A percentile compares a stretch with the other conserved stretches of the same genome.
phyloP scores from a whole-genome alignment of 768 basidiomycete species.

The Amanita brunnescens region DNA sequence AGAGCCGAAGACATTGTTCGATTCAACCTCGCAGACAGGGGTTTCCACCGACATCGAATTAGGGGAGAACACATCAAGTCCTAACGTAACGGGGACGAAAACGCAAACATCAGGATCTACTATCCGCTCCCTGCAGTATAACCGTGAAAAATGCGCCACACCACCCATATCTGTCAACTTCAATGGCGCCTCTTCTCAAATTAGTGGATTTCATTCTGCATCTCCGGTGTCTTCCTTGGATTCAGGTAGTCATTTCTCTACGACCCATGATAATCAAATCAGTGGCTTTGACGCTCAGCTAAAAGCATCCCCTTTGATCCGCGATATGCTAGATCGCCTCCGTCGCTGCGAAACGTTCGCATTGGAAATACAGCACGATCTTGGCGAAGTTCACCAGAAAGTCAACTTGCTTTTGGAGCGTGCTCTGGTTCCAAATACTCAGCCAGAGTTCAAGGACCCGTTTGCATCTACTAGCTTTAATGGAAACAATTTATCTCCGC shows the following conservation, averaged over 20 bases:
- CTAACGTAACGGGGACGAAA: constrained; percentile 8
- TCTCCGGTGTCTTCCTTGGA: constrained; percentile 76
- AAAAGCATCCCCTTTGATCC: constrained; percentile 65
- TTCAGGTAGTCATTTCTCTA: constrained; percentile 57
- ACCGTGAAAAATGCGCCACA: constrained; percentile 32
- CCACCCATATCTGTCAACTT: constrained; percentile 35
- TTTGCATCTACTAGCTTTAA: constrained; percentile 48
- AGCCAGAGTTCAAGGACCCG: constrained; percentile 80
- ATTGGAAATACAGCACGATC: constrained; percentile 65
- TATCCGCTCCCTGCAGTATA: constrained; percentile 30
- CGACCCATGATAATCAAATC: constrained; percentile 35
- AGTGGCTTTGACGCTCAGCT: constrained; percentile 64
- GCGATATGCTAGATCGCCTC: constrained; percentile 70
- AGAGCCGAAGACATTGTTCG: constrained; percentile 32
- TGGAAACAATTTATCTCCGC: constrained; percentile 23
- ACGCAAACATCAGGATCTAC: constrained; percentile 18
- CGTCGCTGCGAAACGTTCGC: constrained; percentile 60
- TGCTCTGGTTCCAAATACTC: constrained; percentile 33
- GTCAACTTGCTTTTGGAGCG: constrained; percentile 70
- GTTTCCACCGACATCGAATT: constrained; percentile 48
- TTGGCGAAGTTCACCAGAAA: constrained; percentile 69
- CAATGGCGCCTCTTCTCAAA: constrained; percentile 32
- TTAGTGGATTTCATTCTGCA: constrained; percentile 44
- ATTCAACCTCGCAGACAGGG: constrained; percentile 42
- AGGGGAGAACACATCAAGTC: constrained; percentile 27